A percentile compares a stretch with the other conserved stretches of the same genome.
These are phyloP conservation scores for Clathrus columnatus DNA, from an alignment of 768 basidiomycete species.

Conservation along the genomic window DNA sequence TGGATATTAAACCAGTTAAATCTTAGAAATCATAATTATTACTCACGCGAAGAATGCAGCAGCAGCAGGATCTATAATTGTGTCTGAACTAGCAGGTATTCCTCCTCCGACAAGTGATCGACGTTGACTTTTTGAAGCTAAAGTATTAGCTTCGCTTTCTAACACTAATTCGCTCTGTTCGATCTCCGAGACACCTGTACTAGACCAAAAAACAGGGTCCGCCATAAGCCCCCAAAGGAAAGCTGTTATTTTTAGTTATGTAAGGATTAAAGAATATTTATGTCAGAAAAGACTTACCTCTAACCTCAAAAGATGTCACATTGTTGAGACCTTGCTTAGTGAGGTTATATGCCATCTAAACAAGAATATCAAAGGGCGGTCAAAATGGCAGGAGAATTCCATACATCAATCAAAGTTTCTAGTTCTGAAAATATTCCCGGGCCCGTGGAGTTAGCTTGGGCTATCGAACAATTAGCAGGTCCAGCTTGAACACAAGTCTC, in stretches of 20 bases:
- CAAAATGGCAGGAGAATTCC: no score
- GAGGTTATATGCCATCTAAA: constrained; percentile 1
- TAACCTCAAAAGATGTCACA: constrained; percentile 1
- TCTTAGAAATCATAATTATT: background rate
- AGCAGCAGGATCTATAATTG: background rate
- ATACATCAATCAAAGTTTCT: constrained; percentile 17
- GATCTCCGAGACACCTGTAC: background rate
- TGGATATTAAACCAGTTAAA: background rate
- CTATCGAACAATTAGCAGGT: constrained; percentile 19
- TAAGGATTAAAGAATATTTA: background rate
- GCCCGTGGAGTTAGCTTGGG: constrained; percentile 13
- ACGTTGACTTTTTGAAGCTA: background rate
- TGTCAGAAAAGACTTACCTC: background rate
- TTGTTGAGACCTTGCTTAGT: background rate
- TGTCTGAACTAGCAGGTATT: background rate
- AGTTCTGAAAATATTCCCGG: constrained; percentile 16
- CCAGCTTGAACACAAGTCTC: no score
- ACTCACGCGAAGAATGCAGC: background rate
- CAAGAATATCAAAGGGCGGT: no score
- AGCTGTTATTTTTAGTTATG: background rate
- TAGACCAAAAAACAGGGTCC: background rate
- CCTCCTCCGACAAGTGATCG: background rate
- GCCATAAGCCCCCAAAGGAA: background rate
- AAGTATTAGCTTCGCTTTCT: background rate
- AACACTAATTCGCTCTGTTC: background rate